These are phyloP conservation scores for Trichoderma sp. DNA, from an alignment of 2,329 filamentous ascomycete species.

Conservation along the genomic window DNA sequence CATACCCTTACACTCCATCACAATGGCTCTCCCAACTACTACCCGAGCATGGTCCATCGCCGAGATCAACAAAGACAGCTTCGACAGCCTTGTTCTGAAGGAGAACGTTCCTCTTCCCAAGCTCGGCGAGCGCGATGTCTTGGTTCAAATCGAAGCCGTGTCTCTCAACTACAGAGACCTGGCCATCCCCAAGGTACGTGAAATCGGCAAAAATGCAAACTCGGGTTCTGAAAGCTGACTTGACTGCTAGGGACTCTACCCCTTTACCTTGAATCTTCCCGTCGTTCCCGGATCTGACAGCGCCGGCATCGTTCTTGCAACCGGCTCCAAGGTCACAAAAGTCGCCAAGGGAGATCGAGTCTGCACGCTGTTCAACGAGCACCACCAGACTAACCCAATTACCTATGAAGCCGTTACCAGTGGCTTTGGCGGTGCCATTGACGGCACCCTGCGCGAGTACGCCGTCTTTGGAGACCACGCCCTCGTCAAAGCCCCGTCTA, in stretches of 20 bases:
- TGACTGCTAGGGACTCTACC: constrained; percentile 21
- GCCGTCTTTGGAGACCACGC: constrained; percentile 50
- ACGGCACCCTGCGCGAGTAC: constrained; percentile 38
- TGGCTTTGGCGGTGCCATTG: constrained; percentile 32
- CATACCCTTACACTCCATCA: not conserved
- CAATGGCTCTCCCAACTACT: constrained; percentile 14
- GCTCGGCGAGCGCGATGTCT: constrained; percentile 7
- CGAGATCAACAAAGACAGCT: not conserved
- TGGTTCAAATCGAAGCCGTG: constrained; percentile 32
- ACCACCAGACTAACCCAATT: constrained; percentile 30
- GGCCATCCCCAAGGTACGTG: constrained; percentile 11
- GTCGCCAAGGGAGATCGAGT: constrained; percentile 56
- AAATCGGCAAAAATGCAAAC: not conserved
- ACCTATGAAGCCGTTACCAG: constrained; percentile 35
- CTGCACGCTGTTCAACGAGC: constrained; percentile 36
- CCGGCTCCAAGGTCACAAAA: constrained; percentile 50
- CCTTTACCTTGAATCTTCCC: constrained; percentile 30
- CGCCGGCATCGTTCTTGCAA: constrained; percentile 51
- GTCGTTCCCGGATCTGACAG: constrained; percentile 49
- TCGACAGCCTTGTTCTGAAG: not conserved
- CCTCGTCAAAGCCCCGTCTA: constrained; percentile 59
- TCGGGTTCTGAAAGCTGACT: not conserved
- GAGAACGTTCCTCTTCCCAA: not conserved
- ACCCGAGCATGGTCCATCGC: constrained; percentile 7
- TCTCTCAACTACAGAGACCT: constrained; percentile 33